phyloP scores from a whole-genome alignment of 371 early-diverging fungal genomes.

The Circinella minor region DNA sequence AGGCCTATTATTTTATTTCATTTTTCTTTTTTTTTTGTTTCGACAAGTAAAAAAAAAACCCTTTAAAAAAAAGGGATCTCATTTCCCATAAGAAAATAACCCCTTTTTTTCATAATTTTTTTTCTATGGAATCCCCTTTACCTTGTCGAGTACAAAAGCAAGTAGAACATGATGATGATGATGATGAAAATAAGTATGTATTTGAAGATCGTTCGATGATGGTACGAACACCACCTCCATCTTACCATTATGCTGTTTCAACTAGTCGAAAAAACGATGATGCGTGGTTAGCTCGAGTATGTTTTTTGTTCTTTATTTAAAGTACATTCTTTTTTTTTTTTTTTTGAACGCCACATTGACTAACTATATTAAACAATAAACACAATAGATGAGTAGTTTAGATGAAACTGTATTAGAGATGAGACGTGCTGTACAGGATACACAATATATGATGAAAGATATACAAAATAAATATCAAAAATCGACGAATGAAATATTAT shows the following conservation, averaged over 20 bases:
- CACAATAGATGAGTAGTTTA: neutral
- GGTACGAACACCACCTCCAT: conserved; percentile 1
- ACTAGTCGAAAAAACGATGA: neutral
- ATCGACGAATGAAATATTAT: neutral
- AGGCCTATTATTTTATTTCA: too few species aligned
- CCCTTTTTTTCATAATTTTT: neutral
- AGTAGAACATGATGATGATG: neutral
- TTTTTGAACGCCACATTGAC: neutral
- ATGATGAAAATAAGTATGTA: neutral
- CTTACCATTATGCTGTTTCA: neutral
- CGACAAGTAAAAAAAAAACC: neutral
- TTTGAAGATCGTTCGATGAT: conserved; percentile 2
- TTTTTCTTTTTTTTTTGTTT: too few species aligned
- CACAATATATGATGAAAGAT: conserved; percentile 11
- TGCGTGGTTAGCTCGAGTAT: conserved; percentile 1
- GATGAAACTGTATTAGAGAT: conserved; percentile 14
- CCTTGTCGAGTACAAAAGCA: neutral
- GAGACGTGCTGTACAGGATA: conserved; percentile 11
- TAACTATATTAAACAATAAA: neutral
- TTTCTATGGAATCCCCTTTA: neutral
- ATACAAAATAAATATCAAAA: conserved; percentile 4
- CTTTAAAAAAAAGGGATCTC: neutral
- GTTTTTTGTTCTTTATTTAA: neutral
- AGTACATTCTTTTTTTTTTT: neutral
- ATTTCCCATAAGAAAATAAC: too few species aligned